A percentile compares a stretch with the other conserved stretches of the same genome.
These are phyloP conservation scores for Aspergillus heteromorphus DNA, from an alignment of 495 filamentous ascomycete species.

Conservation along the genomic window DNA sequence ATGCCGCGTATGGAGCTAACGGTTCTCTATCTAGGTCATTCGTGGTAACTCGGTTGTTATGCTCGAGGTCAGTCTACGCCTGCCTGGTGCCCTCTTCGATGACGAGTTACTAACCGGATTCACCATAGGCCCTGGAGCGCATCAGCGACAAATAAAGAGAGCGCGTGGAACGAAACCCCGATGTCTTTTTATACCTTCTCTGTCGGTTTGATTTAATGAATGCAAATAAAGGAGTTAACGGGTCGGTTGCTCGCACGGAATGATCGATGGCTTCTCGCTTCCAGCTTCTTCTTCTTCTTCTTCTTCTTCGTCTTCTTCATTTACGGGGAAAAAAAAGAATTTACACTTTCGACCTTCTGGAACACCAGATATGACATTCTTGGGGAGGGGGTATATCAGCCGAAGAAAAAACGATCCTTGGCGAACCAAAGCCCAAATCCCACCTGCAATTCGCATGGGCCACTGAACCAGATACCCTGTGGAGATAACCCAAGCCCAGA, in stretches of 20 bases:
- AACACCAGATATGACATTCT: background rate
- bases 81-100: background rate
- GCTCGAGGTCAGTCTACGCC: slow-evolving; percentile 61
- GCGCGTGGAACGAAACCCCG: slow-evolving; percentile 13
- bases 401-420: background rate
- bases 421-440: background rate
- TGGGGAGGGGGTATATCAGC: background rate
- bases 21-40: slow-evolving; percentile 49
- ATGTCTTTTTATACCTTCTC: slow-evolving; percentile 20
- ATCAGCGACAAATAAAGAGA: slow-evolving; percentile 46
- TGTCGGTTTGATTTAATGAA: slow-evolving; percentile 22
- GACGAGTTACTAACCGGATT: slow-evolving; percentile 18
- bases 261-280: slow-evolving; percentile 27
- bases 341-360: slow-evolving; percentile 2
- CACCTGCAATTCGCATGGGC: background rate
- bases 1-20: background rate
- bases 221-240: slow-evolving; percentile 37
- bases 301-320: slow-evolving; percentile 18
- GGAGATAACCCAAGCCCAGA: slow-evolving; percentile 3
- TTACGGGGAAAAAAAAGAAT: slow-evolving; percentile 20
- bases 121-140: slow-evolving; percentile 51
- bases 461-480: slow-evolving; percentile 2
- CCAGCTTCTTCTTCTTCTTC: slow-evolving; percentile 21
- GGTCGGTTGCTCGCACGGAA: slow-evolving; percentile 37
- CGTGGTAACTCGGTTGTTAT: slow-evolving; percentile 95